These are phyloP conservation scores for Saxophila tyrrhenica DNA, from an alignment of 495 filamentous ascomycete genomes.

Conservation along the genomic window DNA sequence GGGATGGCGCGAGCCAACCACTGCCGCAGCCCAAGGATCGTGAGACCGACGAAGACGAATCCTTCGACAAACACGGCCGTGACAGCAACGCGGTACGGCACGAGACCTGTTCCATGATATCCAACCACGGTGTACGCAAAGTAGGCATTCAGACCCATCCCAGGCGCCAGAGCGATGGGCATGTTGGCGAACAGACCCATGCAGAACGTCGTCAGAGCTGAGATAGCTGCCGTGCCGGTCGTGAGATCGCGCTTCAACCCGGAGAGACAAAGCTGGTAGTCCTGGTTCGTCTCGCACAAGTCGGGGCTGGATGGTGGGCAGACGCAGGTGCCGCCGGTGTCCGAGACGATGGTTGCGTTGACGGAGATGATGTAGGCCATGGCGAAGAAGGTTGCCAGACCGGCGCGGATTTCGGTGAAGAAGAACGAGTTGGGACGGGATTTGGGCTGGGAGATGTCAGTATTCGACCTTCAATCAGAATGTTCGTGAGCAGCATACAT, in stretches of 20 bases:
- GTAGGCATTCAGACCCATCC: conserved; percentile 78
- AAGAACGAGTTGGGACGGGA: conserved; percentile 66
- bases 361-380: conserved; percentile 73
- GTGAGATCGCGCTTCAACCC: conserved; percentile 65
- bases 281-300: conserved; percentile 42
- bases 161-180: conserved; percentile 66
- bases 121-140: conserved; percentile 77
- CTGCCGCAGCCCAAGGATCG: conserved; percentile 64
- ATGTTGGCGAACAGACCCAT: conserved; percentile 67
- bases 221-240: conserved; percentile 69
- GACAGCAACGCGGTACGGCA: conserved; percentile 58
- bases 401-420: conserved; percentile 68
- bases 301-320: conserved; percentile 44
- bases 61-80: conserved; percentile 80
- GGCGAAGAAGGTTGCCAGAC: conserved; percentile 72
- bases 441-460: conserved; percentile 31
- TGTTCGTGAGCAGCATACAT: conserved; percentile 40
- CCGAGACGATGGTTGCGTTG: conserved; percentile 58
- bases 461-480: background rate
- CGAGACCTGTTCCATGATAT: conserved; percentile 51
- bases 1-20: conserved; percentile 73
- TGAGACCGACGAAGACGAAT: conserved; percentile 56
- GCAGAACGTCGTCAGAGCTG: conserved; percentile 56
- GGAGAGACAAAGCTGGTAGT: conserved; percentile 51
- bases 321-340: conserved; percentile 62